Evolutionary conservation across 2,329 filamentous ascomycete species (phyloP), one percentile per base, ranked within the genome.

Genomic region (Fusarium ambrosium): DNA sequence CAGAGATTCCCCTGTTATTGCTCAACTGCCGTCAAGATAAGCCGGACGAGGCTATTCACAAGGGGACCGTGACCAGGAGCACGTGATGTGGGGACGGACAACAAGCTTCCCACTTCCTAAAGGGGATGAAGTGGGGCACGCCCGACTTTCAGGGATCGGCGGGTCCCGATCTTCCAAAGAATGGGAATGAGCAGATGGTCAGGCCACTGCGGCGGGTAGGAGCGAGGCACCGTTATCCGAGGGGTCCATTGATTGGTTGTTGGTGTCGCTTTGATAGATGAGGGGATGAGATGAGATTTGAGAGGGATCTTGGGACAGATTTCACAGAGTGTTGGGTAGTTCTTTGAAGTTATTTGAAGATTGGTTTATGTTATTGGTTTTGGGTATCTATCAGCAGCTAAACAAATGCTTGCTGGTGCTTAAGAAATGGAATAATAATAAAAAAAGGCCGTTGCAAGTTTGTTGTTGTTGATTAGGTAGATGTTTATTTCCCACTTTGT

Each of bases 171-270:
- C 66, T 64, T 63, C 32, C 51, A 43, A 63, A 29, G n/a, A 16
- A 29, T 56, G n/a, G 70, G 65, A 43, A 72, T 77, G 74, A 70
- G 71, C 77, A 78, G 77, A 79, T 79, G 73, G 73, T 78, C 77
- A 78, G 69, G 75, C 77, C 77, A 78, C 64, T 70, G 39, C 41
- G 66, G 55, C 62, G 66, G 63, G 34, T 9, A 58, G 32, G 32
- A 58, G 32, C 36, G 51, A 27, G 37, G 27, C 27, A 56, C 45
- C 48, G 51, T 13, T 64, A 36, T 58, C 53, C 51, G 51, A 55
- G 45, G 24, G 24, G 24, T 51, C 16, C 18, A 45, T 24, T 3
- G 16, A 16, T 18, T 24, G 59, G 36, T 29, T 43, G 32, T 13
- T 34, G 32, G 32, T 4, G 32, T 34, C 32, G 11, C 32, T 32